These are phyloP conservation scores for Fusarium sambucinum DNA, from an alignment of 2,329 filamentous ascomycete genomes.

Conservation along the genomic window DNA sequence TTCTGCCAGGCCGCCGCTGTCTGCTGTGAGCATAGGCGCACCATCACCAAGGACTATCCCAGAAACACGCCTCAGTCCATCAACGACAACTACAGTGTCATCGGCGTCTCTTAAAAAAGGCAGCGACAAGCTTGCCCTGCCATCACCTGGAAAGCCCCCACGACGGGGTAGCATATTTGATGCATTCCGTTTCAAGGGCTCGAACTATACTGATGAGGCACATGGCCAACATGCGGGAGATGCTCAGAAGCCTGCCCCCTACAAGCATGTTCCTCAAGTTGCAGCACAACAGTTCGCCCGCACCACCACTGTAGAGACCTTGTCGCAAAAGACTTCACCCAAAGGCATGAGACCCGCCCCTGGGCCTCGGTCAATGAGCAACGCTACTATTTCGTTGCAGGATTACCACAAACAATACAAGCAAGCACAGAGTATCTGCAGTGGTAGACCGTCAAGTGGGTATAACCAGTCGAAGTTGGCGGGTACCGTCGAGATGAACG, in stretches of 20 bases:
- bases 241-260: slow-evolving; percentile 41
- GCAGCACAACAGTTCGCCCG: slow-evolving; percentile 67
- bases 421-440: slow-evolving; percentile 54
- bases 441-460: slow-evolving; percentile 51
- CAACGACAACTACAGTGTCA: slow-evolving; percentile 6
- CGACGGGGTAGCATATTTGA: slow-evolving; percentile 43
- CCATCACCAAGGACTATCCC: slow-evolving; percentile 26
- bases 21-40: slow-evolving; percentile 21
- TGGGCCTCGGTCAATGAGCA: slow-evolving; percentile 32
- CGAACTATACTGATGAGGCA: slow-evolving; percentile 42
- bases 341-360: slow-evolving; percentile 55
- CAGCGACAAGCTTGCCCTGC: slow-evolving; percentile 13
- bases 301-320: slow-evolving; percentile 62
- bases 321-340: slow-evolving; percentile 53
- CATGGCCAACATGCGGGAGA: slow-evolving; percentile 38
- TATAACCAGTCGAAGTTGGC: slow-evolving; percentile 54
- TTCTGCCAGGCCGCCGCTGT: slow-evolving; percentile 11
- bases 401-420: slow-evolving; percentile 54
- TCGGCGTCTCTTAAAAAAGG: slow-evolving; percentile 27
- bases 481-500: slow-evolving; percentile 52
- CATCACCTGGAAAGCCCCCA: slow-evolving; percentile 16
- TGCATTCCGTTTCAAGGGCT: slow-evolving; percentile 44
- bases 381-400: slow-evolving; percentile 50
- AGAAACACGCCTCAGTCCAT: background rate
- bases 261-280: slow-evolving; percentile 66